Base-by-base conservation (phyloP, 2,329 filamentous ascomycete species). In the Cladophialophora immunda region DNA sequence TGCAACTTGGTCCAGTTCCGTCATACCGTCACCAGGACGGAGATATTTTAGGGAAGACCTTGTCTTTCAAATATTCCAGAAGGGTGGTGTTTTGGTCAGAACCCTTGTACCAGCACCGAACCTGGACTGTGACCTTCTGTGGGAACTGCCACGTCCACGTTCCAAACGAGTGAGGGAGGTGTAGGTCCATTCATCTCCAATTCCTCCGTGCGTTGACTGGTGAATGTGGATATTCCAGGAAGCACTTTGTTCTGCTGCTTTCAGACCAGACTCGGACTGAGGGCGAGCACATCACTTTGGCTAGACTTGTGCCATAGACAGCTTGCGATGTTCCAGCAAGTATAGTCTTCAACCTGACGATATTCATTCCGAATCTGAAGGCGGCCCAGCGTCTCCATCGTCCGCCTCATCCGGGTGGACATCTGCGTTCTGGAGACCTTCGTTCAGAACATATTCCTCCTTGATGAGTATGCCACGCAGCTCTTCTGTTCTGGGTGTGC, bases 361-460 rank as follows among this genome's bases (percentile, higher is more conserved):
- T 19, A 11, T 19, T 72, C 60, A 72, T 47, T 72, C 68, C 19
- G 69, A 70, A 58, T 72, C 70, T 13, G 68, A 70, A 45, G 68
- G 67, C 7, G 68, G 66, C 25, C 68, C 68, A n/a, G 65, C 69
- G 36, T 64, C 67, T 50, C 58, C 72, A 25, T 74, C 72, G 22
- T 77, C 77, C 7, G 76, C 78, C 41, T 78, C 76, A 38, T 75
- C 76, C 9, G 73, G 72, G 15, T 77, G 72, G 25, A 76, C 74
- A 55, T 71, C 60, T 19, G 63, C 66, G 55, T 70, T 69, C 63
- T 77, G 77, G 38, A 83, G 74, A 3, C 81, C 82, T 69, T 82
- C 82, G 29, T 79, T 79, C 47, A 83, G 72, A 17, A 82, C 78
- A 71, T 82, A 83, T 72, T 84, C 82, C 4, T 80, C 78, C 72